These are phyloP conservation scores for Pichia eremophila DNA, from an alignment of 805 yeast species.

Conservation along the genomic window DNA sequence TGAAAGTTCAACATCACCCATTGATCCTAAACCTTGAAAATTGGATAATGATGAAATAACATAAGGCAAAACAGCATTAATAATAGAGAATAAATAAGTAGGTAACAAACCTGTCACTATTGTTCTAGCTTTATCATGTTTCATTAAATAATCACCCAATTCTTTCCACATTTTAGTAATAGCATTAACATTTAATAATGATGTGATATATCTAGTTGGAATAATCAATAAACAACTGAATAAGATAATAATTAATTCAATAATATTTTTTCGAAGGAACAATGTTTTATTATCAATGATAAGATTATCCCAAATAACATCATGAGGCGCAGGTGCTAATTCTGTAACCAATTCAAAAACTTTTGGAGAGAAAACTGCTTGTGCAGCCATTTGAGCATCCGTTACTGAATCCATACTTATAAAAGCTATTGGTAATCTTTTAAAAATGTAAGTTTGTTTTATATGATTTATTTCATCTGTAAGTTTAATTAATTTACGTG, in stretches of 20 bases:
- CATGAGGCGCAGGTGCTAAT: conserved; percentile 94
- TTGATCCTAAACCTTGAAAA: conserved; percentile 44
- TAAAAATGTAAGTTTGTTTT: conserved; percentile 27
- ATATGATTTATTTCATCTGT: conserved; percentile 32
- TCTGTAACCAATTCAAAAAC: conserved; percentile 75
- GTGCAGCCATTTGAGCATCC: conserved; percentile 96
- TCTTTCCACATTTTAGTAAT: conserved; percentile 52
- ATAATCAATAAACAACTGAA: conserved; percentile 44
- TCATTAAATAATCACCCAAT: conserved; percentile 41
- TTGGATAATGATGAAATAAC: conserved; percentile 41
- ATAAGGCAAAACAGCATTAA: conserved; percentile 46
- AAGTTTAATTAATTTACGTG: conserved; percentile 27
- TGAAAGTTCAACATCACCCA: conserved; percentile 50
- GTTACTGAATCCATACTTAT: conserved; percentile 92
- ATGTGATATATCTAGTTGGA: conserved; percentile 47
- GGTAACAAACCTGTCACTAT: conserved; percentile 56
- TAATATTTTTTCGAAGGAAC: conserved; percentile 24
- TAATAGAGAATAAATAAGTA: conserved; percentile 46
- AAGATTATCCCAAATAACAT: conserved; percentile 70
- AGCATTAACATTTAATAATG: conserved; percentile 46
- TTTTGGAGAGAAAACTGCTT: conserved; percentile 85
- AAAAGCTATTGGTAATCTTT: conserved; percentile 45
- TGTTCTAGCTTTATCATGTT: conserved; percentile 43
- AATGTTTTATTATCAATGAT: conserved; percentile 31
- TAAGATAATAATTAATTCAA: conserved; percentile 33